Evolutionary conservation across 2,329 filamentous ascomycete genomes (phyloP), one percentile per base, ranked within the genome.

Genomic region (Penicillium decumbens): DNA sequence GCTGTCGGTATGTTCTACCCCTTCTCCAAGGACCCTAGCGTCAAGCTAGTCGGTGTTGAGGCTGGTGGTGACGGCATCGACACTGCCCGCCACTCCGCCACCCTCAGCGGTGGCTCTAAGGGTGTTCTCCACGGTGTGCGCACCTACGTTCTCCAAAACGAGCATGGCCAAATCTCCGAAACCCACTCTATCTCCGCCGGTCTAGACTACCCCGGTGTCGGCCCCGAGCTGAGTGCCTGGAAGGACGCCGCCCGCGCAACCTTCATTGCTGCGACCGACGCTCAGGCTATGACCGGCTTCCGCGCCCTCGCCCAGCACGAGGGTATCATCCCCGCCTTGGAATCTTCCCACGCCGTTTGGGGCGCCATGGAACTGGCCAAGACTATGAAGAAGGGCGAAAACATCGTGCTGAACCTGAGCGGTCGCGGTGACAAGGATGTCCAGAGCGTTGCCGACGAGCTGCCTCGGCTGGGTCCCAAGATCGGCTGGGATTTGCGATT

Each of bases 1-100:
- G 93, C 93, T 2, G 85, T 87, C 3, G 93, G 93, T 74, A 98
- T 97, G 91, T 98, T 98, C 77, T 95, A 92, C 72, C 93, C 93
- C 45, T 98, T 98, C 75, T 80, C 87, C 55, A 83, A 89, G 37
- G 92, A 98, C 63, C 80, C 80, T 0, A 84, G 79, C 53, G 93
- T 98, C 53, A 90, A 91, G 74, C 80, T 96, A 3, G 78, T 97
- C 10, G 93, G 93, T 57, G 91, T 98, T 2, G 93, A 98, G 76
- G 93, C 93, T 10, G 93, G 89, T 33, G 93, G 93, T 54, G 93
- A 97, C 62, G 93, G 93, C 53, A 67, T 97, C 13, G 87, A 96
- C 51, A 97, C 93, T 0, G 70, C 75, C 6, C 83, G 88, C 41
- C 93, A 98, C 74, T 88, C 86, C 42, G 93, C 93, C 0, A 97